phyloP scores from a whole-genome alignment of 164 flowering plant species.

The Cinnamomum micranthum region DNA sequence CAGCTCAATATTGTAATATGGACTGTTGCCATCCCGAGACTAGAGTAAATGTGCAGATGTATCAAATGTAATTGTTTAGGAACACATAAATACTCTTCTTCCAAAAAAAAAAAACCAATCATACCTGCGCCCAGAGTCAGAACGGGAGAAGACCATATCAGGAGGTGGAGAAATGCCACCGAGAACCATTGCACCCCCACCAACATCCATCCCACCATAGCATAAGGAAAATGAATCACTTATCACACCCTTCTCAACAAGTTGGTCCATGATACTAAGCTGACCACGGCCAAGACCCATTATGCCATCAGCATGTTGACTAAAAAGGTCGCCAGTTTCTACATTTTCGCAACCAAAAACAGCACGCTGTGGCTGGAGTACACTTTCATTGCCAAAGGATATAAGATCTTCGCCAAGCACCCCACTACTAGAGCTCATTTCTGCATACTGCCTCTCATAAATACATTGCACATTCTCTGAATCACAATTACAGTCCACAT shows the following conservation, averaged over 20 bases:
- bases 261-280: conserved; percentile 92
- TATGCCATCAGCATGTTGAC: conserved; percentile 98
- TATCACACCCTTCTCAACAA: conserved; percentile 82
- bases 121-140: conserved; percentile 90
- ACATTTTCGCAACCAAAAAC: conserved; percentile 92
- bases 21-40: conserved; percentile 99
- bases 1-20: conserved; percentile 95
- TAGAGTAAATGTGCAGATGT: conserved; percentile 96
- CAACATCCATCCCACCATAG: conserved; percentile 96
- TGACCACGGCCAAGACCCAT: conserved; percentile 96
- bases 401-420: conserved; percentile 84
- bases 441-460: conserved; percentile 95
- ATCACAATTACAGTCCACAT: conserved; percentile 80
- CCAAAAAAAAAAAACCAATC: conserved; percentile 24
- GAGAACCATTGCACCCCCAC: conserved; percentile 98
- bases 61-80: conserved; percentile 44
- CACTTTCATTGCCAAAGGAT: conserved; percentile 83
- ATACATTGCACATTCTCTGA: conserved; percentile 52
- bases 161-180: conserved; percentile 75
- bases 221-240: conserved; percentile 94
- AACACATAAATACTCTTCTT: conserved; percentile 5
- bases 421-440: conserved; percentile 97
- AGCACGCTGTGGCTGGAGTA: conserved; percentile 82
- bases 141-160: conserved; percentile 72
- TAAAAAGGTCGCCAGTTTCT: conserved; percentile 96